Evolutionary conservation across 257 asterid genomes (phyloP).

Genomic region (Solanum bulbocastanum): DNA sequence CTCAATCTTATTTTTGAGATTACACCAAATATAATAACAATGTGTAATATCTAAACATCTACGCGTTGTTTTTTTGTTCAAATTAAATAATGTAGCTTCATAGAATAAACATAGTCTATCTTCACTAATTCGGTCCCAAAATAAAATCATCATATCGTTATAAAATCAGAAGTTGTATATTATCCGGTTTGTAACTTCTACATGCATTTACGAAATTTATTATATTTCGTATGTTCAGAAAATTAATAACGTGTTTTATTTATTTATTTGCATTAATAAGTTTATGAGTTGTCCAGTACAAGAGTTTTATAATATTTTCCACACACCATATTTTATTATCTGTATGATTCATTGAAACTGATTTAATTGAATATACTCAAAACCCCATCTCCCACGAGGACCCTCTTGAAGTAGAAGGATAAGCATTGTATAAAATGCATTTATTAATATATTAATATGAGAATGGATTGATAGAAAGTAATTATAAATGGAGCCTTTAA

Average conservation of each 20-base stretch:
- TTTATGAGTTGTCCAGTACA: background rate
- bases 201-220: background rate
- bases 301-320: background rate
- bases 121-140: background rate
- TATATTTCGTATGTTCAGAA: background rate
- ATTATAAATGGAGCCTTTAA: background rate
- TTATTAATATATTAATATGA: background rate
- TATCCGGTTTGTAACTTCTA: background rate
- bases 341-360: background rate
- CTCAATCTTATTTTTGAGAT: background rate
- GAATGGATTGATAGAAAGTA: background rate
- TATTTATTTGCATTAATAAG: background rate
- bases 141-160: background rate
- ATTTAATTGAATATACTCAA: background rate
- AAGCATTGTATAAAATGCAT: background rate
- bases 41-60: background rate
- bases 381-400: background rate
- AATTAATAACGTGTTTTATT: background rate
- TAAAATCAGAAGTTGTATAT: background rate
- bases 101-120: background rate
- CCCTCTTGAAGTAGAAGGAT: background rate
- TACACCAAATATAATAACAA: too few relatives aligned
- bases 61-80: background rate
- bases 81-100: background rate
- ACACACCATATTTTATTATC: background rate